phyloP scores from a whole-genome alignment of 2,329 filamentous ascomycete genomes.

The Leptographium lundbergii region DNA sequence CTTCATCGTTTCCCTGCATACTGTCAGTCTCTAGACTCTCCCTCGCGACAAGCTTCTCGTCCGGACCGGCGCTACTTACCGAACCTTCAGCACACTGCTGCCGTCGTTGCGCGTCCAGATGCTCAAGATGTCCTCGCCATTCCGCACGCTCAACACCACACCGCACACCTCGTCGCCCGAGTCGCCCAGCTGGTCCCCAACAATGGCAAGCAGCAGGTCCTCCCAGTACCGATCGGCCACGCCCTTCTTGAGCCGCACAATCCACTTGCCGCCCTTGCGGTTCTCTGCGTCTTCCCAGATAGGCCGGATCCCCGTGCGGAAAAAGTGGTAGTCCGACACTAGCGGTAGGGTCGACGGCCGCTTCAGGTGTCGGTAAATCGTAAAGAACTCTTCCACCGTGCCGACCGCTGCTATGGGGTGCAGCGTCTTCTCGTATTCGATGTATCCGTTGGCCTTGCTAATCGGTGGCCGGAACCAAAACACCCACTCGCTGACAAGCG shows the following conservation, averaged over 20 bases:
- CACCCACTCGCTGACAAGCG: slow-evolving; percentile 79
- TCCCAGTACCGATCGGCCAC: slow-evolving; percentile 97
- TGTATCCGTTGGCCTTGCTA: slow-evolving; percentile 76
- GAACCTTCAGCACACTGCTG: slow-evolving; percentile 88
- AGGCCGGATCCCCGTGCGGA: slow-evolving; percentile 89
- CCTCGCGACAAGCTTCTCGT: slow-evolving; percentile 8
- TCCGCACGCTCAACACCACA: slow-evolving; percentile 84
- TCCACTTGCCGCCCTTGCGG: slow-evolving; percentile 93
- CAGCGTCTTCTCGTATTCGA: slow-evolving; percentile 94
- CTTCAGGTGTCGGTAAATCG: slow-evolving; percentile 79
- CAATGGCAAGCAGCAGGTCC: slow-evolving; percentile 76
- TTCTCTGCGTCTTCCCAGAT: slow-evolving; percentile 99
- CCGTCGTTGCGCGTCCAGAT: slow-evolving; percentile 95
- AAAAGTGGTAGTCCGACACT: slow-evolving; percentile 95
- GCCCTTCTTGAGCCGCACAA: slow-evolving; percentile 91
- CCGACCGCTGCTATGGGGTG: slow-evolving; percentile 72
- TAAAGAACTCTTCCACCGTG: slow-evolving; percentile 84
- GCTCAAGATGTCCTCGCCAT: slow-evolving; percentile 92
- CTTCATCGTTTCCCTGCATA: slow-evolving; percentile 76
- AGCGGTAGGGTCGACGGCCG: slow-evolving; percentile 76
- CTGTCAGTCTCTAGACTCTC: not conserved
- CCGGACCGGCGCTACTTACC: slow-evolving; percentile 42
- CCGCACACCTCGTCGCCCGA: slow-evolving; percentile 91
- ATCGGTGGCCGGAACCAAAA: slow-evolving; percentile 97
- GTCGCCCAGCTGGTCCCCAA: slow-evolving; percentile 89